Conservation (phyloP, 768 basidiomycete genomes). For the Auricularia cornea region DNA sequence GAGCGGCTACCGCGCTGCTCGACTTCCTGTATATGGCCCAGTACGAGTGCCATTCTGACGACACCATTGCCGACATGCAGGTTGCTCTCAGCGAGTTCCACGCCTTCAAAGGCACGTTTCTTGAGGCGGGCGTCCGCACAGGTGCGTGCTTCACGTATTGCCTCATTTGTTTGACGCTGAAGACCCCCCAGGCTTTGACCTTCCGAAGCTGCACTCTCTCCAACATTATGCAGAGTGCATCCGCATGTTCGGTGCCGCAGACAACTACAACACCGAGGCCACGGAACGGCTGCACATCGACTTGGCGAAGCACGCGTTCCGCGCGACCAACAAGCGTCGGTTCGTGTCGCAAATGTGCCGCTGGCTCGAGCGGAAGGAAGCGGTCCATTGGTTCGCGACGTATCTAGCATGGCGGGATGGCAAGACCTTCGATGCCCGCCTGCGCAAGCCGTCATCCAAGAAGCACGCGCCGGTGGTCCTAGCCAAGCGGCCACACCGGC, state of each 20-base stretch:
- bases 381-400: background rate
- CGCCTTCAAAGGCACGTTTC: constrained; percentile 27
- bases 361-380: background rate
- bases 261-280: constrained; percentile 34
- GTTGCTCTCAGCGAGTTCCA: constrained; percentile 28
- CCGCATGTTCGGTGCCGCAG: constrained; percentile 24
- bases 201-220: constrained; percentile 36
- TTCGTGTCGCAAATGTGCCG: constrained; percentile 1
- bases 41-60: constrained; percentile 23
- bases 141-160: constrained; percentile 5
- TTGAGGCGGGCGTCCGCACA: constrained; percentile 23
- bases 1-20: constrained; percentile 21
- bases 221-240: constrained; percentile 28
- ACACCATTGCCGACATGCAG: constrained; percentile 22
- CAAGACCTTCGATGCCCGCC: background rate
- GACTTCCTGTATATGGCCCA: constrained; percentile 34
- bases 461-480: background rate
- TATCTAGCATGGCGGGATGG: background rate
- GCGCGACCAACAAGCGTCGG: background rate
- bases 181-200: constrained; percentile 23
- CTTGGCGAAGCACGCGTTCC: constrained; percentile 16
- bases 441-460: background rate
- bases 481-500: background rate
- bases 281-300: constrained; percentile 31
- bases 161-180: background rate